Percentiles rank a stretch among this genome's conserved stretches.
Conservation (phyloP, 108 stramenopile genomes). For the Mayamaea pseudoterrestris region DNA sequence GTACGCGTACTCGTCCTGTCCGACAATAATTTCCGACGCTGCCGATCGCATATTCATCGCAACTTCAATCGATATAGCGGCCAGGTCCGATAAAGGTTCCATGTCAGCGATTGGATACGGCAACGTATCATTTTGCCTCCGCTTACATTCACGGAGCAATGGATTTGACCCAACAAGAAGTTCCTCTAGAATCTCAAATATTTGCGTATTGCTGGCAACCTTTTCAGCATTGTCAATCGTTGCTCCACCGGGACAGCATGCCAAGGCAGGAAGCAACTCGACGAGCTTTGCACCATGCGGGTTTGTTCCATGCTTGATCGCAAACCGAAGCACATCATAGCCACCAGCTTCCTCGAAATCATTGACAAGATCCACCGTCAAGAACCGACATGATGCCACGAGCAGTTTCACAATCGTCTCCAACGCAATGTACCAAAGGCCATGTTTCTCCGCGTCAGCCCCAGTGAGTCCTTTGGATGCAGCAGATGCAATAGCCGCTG, state of each 20-base stretch:
- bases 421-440: slow-evolving; percentile 79
- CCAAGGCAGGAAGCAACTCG: slow-evolving; percentile 60
- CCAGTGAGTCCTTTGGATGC: slow-evolving; percentile 38
- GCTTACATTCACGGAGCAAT: slow-evolving; percentile 37
- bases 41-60: too few species aligned
- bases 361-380: slow-evolving; percentile 65
- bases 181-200: slow-evolving; percentile 60
- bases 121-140: slow-evolving; percentile 27
- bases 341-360: slow-evolving; percentile 87
- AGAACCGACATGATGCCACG: slow-evolving; percentile 45
- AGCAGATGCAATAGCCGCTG: background rate
- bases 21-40: too few species aligned
- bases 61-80: slow-evolving; percentile 35
- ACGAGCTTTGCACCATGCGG: slow-evolving; percentile 63
- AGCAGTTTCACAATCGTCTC: slow-evolving; percentile 71
- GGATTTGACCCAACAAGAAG: slow-evolving; percentile 60
- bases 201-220: slow-evolving; percentile 25
- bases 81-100: slow-evolving; percentile 23
- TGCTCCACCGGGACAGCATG: slow-evolving; percentile 34
- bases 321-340: slow-evolving; percentile 65
- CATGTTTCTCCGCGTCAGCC: slow-evolving; percentile 62
- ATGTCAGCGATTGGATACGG: slow-evolving; percentile 22
- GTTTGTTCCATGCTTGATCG: slow-evolving; percentile 50
- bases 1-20: too few species aligned
- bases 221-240: background rate